Conservation (phyloP, 768 basidiomycete genomes). For the Sistotremastrum niveocremeum region DNA sequence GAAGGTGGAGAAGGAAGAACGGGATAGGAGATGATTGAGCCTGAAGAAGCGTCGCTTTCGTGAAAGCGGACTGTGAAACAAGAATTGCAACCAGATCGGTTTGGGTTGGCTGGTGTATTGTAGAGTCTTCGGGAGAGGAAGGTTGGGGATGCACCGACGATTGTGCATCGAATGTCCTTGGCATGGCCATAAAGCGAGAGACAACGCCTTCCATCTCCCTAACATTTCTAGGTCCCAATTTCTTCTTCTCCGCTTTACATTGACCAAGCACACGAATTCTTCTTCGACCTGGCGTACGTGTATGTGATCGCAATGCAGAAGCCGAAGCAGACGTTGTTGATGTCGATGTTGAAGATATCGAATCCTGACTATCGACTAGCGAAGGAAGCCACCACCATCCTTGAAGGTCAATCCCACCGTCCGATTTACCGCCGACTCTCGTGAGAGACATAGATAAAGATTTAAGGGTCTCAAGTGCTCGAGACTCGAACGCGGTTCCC, state of each 20-base stretch:
- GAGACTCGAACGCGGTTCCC: conserved; percentile 64
- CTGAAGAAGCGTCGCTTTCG: conserved; percentile 50
- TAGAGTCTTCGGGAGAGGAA: not conserved
- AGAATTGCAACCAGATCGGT: conserved; percentile 47
- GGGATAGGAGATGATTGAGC: conserved; percentile 68
- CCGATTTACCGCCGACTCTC: conserved; percentile 74
- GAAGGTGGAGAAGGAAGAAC: conserved; percentile 67
- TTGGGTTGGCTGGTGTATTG: conserved; percentile 6
- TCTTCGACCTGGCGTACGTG: conserved; percentile 16
- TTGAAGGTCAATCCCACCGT: conserved; percentile 78
- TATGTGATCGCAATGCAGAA: not conserved
- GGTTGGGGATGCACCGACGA: conserved; percentile 1
- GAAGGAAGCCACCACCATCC: conserved; percentile 89
- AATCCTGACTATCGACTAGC: not conserved
- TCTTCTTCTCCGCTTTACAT: conserved; percentile 85
- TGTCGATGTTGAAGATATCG: not conserved
- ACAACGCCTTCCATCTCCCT: conserved; percentile 89
- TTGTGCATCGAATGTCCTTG: not conserved
- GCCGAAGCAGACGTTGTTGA: not conserved
- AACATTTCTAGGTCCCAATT: conserved; percentile 63
- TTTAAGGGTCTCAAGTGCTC: conserved; percentile 47
- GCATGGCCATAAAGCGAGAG: conserved; percentile 27
- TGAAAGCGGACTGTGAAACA: conserved; percentile 72
- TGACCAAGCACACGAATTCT: conserved; percentile 71
- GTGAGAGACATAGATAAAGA: conserved; percentile 67